These are phyloP conservation scores for Exophiala oligosperma DNA, from an alignment of 2,329 filamentous ascomycete genomes.

Conservation along the genomic window DNA sequence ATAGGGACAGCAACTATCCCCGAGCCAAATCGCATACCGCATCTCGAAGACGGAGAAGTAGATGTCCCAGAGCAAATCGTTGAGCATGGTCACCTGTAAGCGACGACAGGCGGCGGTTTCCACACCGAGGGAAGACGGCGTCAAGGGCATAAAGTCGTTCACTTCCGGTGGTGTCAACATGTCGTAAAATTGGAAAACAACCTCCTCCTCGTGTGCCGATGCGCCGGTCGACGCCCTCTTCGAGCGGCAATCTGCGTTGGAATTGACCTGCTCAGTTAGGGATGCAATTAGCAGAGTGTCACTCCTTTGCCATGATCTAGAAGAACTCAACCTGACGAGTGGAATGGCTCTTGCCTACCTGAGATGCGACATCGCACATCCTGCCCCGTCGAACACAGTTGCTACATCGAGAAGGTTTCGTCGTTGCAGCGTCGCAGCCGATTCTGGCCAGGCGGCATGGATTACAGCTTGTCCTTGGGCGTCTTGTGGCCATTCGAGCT, in stretches of 20 bases:
- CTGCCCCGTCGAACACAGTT: constrained; percentile 14
- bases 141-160: not conserved
- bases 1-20: constrained; percentile 10
- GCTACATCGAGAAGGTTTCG: too few relatives aligned
- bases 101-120: not conserved
- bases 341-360: not conserved
- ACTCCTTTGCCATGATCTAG: not conserved
- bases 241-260: not conserved
- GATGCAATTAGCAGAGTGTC: not conserved
- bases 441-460: too few relatives aligned
- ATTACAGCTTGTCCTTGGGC: too few relatives aligned
- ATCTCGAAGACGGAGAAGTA: constrained; percentile 8
- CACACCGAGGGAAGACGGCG: not conserved
- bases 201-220: not conserved
- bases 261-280: not conserved
- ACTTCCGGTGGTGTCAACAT: not conserved
- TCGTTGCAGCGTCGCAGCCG: too few relatives aligned
- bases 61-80: constrained; percentile 13
- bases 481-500: too few relatives aligned
- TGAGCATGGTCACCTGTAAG: not conserved
- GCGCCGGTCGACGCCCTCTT: not conserved
- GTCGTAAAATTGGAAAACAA: not conserved
- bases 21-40: constrained; percentile 8
- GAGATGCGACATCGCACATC: not conserved
- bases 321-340: not conserved